Evolutionary conservation across 1,284 basidiomycete species (phyloP).

Genomic region (Cutaneotrichosporon mucoides): DNA sequence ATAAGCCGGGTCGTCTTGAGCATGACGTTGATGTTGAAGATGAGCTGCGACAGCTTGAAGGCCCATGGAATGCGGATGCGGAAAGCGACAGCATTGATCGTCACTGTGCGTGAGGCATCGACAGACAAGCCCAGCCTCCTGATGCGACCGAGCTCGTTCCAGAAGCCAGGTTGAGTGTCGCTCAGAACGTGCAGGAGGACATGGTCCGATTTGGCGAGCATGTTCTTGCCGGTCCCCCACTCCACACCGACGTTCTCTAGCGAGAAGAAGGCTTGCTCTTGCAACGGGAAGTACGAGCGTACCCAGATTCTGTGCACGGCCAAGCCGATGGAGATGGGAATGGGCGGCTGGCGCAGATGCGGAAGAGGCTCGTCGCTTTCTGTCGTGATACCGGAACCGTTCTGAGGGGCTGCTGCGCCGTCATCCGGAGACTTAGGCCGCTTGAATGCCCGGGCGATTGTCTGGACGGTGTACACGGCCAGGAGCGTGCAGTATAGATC

Average conservation of each 20-base stretch:
- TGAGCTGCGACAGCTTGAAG: slow-evolving; percentile 68
- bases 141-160: slow-evolving; percentile 75
- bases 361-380: too few species aligned
- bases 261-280: slow-evolving; percentile 39
- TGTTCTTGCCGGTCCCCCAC: slow-evolving; percentile 17
- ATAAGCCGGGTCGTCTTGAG: slow-evolving; percentile 68
- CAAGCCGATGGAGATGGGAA: slow-evolving; percentile 31
- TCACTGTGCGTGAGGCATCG: slow-evolving; percentile 13
- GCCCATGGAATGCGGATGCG: slow-evolving; percentile 74
- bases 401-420: too few species aligned
- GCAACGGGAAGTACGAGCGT: slow-evolving; percentile 43
- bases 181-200: slow-evolving; percentile 52
- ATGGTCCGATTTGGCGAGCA: slow-evolving; percentile 41
- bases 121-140: slow-evolving; percentile 58
- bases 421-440: not conserved
- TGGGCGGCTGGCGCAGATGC: slow-evolving; percentile 7
- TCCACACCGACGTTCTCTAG: slow-evolving; percentile 26
- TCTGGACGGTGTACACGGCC: slow-evolving; percentile 53
- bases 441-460: slow-evolving; percentile 10
- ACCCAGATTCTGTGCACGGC: slow-evolving; percentile 30
- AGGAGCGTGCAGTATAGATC: slow-evolving; percentile 71
- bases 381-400: too few species aligned
- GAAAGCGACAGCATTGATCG: slow-evolving; percentile 57
- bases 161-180: slow-evolving; percentile 51
- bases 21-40: slow-evolving; percentile 62